Evolutionary conservation across 2,329 filamentous ascomycete species (phyloP), one percentile per base, ranked within the genome.

Genomic region (Botryotinia calthae): DNA sequence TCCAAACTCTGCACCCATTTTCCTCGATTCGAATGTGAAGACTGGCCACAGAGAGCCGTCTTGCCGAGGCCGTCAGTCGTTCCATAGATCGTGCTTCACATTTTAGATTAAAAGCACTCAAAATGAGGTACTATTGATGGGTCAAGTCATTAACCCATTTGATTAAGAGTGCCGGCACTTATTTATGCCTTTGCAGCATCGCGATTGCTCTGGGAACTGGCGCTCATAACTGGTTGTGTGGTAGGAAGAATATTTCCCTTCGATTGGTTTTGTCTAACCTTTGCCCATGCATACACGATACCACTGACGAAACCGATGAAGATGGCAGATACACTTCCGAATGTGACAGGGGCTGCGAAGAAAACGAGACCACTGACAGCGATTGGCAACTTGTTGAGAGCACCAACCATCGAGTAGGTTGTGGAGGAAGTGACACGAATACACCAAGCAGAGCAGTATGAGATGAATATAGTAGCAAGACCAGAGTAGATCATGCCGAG

Each of bases 381-480:
- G 78, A 99, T 95, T 59, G 96, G 96, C 46, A 99, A 90, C 87
- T 99, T 99, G 88, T 99, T 99, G 80, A 99, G 87, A 28, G 95
- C 94, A 75, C 96, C 96, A 72, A 98, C 96, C 95, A 99, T 98
- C 44, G 93, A 97, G 86, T 98, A 99, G 2, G 96, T 99, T 14
- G 96, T 99, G 28, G 95, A 98, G 0, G 95, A 97, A 12, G 96
- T 98, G 76, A 97, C 93, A 77, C 96, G 95, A 76, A 99, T 97
- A 82, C 96, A 98, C 96, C 96, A 99, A 54, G 96, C 96, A 25
- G 95, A 98, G 81, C 94, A 97, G 87, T 99, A 99, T n/a, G 95
- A 98, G 83, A 99, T 99, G 85, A 98, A 97, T 80, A 98, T 95
- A 68, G 95, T 93, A 51, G 91, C 95, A 71, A 98, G 87, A 74